Conservation (phyloP, 257 asterid genomes). For the Thymus mandschuricus region DNA sequence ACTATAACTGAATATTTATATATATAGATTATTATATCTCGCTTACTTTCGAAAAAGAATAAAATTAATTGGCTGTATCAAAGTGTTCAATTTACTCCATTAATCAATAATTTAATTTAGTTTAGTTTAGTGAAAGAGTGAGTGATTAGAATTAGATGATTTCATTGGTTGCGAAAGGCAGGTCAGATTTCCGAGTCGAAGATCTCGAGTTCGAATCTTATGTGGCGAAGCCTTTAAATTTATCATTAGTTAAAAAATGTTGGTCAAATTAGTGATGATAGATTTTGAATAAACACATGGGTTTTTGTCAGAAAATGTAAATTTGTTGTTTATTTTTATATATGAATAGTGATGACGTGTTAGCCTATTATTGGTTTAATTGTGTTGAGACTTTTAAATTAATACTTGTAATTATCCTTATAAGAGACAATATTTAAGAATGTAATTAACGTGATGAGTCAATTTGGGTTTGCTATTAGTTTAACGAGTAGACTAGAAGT, state of each 20-base stretch:
- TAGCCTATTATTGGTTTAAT: not conserved
- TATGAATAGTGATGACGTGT: not conserved
- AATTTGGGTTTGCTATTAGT: too few species aligned
- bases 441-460: too few species aligned
- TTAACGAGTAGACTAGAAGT: too few species aligned
- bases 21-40: not conserved
- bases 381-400: too few species aligned
- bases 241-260: too few species aligned
- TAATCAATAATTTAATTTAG: not conserved
- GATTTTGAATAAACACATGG: slow-evolving; percentile 8
- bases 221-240: too few species aligned
- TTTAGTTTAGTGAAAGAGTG: not conserved
- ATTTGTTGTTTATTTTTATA: not conserved
- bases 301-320: not conserved
- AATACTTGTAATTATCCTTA: too few species aligned
- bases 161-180: not conserved
- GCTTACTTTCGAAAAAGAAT: not conserved
- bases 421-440: too few species aligned
- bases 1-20: not conserved
- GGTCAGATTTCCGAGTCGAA: too few species aligned
- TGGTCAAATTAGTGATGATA: not conserved
- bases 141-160: not conserved
- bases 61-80: not conserved
- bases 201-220: too few species aligned
- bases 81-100: not conserved